These are phyloP conservation scores for Pachyrhizus erosus DNA, from an alignment of 306 rosid genomes.

Conservation along the genomic window DNA sequence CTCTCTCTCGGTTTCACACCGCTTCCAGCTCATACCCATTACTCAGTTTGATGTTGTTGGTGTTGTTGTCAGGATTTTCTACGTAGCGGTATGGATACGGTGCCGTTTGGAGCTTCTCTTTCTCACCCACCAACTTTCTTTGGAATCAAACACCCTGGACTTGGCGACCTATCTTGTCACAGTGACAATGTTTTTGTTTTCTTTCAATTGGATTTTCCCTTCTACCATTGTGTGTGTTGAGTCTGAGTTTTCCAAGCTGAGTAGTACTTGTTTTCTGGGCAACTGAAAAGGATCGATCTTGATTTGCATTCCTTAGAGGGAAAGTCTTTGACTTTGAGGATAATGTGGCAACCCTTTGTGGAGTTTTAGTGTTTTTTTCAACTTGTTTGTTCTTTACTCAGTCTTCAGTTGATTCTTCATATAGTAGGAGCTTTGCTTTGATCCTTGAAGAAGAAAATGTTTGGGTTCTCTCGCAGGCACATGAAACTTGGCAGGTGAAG, in stretches of 20 bases:
- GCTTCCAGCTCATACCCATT: not conserved
- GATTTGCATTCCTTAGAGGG: not conserved
- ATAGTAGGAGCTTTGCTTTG: conserved; percentile 3
- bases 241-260: conserved; percentile 22
- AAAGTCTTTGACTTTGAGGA: conserved; percentile 22
- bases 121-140: not conserved
- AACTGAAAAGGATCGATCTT: conserved; percentile 30
- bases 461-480: conserved; percentile 89
- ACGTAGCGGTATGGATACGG: not conserved
- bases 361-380: conserved; percentile 27
- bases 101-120: not conserved
- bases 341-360: conserved; percentile 32
- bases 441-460: conserved; percentile 58
- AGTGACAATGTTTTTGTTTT: not conserved
- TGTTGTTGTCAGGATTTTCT: not conserved
- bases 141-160: not conserved
- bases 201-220: not conserved
- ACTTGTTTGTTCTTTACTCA: conserved; percentile 16
- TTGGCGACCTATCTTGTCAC: conserved; percentile 21
- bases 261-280: conserved; percentile 24
- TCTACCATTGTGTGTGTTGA: not conserved
- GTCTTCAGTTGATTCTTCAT: not conserved
- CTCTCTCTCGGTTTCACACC: not conserved
- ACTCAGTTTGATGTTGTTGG: not conserved
- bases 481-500: conserved; percentile 83